A percentile compares a stretch with the other conserved stretches of the same genome.
Conservation (phyloP, 1,284 basidiomycete species). For the Leccinum fallax region DNA sequence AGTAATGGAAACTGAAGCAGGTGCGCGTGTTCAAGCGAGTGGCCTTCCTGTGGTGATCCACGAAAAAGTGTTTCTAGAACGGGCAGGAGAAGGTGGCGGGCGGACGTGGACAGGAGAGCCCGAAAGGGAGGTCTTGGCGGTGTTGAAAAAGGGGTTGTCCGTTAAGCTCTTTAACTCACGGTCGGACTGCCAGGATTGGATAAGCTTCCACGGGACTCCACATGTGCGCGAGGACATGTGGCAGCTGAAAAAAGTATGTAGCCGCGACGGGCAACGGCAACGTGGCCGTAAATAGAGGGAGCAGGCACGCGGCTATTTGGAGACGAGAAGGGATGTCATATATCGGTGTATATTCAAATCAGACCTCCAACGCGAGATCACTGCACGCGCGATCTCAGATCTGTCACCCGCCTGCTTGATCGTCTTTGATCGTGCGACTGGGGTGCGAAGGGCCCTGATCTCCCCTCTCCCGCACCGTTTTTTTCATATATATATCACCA, state of each 20-base stretch:
- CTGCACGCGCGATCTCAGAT: conserved; percentile 37
- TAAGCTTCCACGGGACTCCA: conserved; percentile 39
- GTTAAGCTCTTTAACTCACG: conserved; percentile 42
- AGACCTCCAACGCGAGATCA: conserved; percentile 47
- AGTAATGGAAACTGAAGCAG: conserved; percentile 8
- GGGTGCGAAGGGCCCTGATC: conserved; percentile 42
- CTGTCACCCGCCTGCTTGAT: conserved; percentile 44
- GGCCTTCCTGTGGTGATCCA: conserved; percentile 33
- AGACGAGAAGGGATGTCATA: conserved; percentile 38
- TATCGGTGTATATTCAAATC: conserved; percentile 40
- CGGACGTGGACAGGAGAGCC: conserved; percentile 9
- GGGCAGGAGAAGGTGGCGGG: conserved; percentile 9
- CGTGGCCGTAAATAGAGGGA: conserved; percentile 40
- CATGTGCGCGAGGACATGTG: conserved; percentile 37
- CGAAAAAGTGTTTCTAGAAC: conserved; percentile 15
- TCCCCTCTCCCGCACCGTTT: conserved; percentile 44
- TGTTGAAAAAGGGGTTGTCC: conserved; percentile 32
- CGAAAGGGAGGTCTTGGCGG: conserved; percentile 15
- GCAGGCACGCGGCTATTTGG: conserved; percentile 54
- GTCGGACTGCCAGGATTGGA: conserved; percentile 32
- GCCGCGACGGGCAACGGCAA: conserved; percentile 46
- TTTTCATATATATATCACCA: conserved; percentile 57
- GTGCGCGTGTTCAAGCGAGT: not conserved
- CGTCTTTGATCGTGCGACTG: conserved; percentile 59
- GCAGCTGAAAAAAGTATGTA: conserved; percentile 27